A percentile compares a stretch with the other conserved stretches of the same genome.
These are phyloP conservation scores for Lanmaoa pseudosensibilis DNA, from an alignment of 768 basidiomycete genomes.

Conservation along the genomic window DNA sequence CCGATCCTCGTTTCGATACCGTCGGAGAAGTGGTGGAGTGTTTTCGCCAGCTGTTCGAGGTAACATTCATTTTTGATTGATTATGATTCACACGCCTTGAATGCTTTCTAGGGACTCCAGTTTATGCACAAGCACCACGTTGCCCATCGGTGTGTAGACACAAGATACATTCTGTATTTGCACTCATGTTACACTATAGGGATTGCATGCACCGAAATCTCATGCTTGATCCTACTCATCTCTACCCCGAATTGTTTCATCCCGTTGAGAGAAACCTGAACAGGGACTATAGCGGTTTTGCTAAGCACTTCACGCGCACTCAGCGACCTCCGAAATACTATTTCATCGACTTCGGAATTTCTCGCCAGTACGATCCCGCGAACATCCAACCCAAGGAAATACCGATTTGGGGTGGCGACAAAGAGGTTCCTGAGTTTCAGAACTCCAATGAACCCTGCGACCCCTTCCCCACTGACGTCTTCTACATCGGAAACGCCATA, in stretches of 20 bases:
- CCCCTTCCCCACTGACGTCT: slow-evolving; percentile 46
- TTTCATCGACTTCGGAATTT: slow-evolving; percentile 40
- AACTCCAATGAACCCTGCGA: slow-evolving; percentile 26
- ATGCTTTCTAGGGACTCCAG: slow-evolving; percentile 28
- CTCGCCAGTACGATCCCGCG: slow-evolving; percentile 29
- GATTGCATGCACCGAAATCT: slow-evolving; percentile 33
- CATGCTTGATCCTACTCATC: slow-evolving; percentile 27
- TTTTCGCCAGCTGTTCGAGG: slow-evolving; percentile 34
- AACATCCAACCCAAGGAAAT: slow-evolving; percentile 27
- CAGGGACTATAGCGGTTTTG: slow-evolving; percentile 16
- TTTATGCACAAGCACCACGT: slow-evolving; percentile 38
- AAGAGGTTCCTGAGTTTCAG: slow-evolving; percentile 41
- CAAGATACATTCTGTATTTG: too few species aligned
- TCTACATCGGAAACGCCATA: slow-evolving; percentile 43
- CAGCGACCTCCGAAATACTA: slow-evolving; percentile 32
- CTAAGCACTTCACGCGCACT: slow-evolving; percentile 33
- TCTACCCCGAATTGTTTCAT: slow-evolving; percentile 32
- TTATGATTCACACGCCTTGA: not conserved
- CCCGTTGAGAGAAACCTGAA: slow-evolving; percentile 11
- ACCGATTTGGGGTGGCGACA: slow-evolving; percentile 42
- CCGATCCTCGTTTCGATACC: slow-evolving; percentile 18
- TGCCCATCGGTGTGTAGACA: slow-evolving; percentile 28
- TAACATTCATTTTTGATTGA: not conserved
- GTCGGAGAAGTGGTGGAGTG: slow-evolving; percentile 22
- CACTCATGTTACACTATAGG: slow-evolving; percentile 9